Base-by-base conservation (phyloP, 495 filamentous ascomycete species). In the Penicillium lividum region DNA sequence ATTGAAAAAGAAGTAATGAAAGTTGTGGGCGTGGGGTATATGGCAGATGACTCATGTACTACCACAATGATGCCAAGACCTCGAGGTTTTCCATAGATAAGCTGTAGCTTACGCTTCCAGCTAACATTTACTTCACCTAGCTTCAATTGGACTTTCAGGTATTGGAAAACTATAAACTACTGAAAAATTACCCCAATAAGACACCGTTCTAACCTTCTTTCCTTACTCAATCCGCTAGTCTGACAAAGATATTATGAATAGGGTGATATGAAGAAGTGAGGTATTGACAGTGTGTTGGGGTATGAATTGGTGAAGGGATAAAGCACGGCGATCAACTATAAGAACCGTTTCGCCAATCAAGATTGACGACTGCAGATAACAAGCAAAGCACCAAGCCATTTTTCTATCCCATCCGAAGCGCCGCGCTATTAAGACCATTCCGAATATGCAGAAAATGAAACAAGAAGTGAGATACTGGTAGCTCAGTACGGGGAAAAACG, bases 401-500 rank as follows among this genome's bases (percentile, higher is more conserved):
- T 60, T 57, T 64, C 62, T 58, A 60, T 58, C 34, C 48, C 38
- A 55, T 55, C 57, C 57, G 40, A 48, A 54, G 51, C 62, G 62
- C 62, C 62, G 28, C 51, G 62, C 62, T 64, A 48, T 57, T 54
- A 54, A 60, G 53, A 22, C 10, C 34, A 51, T 29, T 10, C 15
- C 28, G 4, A 30, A 11, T 49, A 9, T 30, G 28, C 13, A 31
- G 27, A 6, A 31, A 49, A 40, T 22, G 31, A 29, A 11, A 29
- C 40, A 53, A 10, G 25, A 43, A 38, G 7, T 25, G 25, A 25
- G 29, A 10, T n/a, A 43, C 6, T 4, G 33, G 15, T 9, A 36
- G 10, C 42, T 59, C 54, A 70, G 54, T 70, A 70, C 34, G 67
- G 67, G 5, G 67, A 68, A 38, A 57, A 68, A 44, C 67, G 58